Evolutionary conservation across 2,329 filamentous ascomycete genomes (phyloP).

Genomic region (Scedosporium boydii): DNA sequence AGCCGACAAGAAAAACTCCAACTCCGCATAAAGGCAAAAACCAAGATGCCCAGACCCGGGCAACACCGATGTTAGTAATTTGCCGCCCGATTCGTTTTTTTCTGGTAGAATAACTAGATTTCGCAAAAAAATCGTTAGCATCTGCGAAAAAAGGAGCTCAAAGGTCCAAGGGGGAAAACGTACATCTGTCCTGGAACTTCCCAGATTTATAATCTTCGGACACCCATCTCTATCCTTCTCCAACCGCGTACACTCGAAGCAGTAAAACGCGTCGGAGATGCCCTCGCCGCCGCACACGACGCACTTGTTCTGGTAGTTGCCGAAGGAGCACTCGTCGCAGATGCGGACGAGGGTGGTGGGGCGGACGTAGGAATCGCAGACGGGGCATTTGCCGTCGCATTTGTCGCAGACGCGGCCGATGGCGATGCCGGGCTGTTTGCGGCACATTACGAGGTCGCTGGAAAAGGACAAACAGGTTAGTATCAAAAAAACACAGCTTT

Average conservation of each 20-base stretch:
- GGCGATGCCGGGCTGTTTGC: conserved; percentile 93
- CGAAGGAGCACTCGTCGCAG: conserved; percentile 98
- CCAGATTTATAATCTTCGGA: conserved; percentile 98
- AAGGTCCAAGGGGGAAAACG: no score
- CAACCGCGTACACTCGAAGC: conserved; percentile 93
- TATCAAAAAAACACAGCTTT: conserved; percentile 3
- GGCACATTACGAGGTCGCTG: conserved; percentile 98
- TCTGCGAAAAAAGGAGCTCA: no score
- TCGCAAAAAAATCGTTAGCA: conserved; percentile 15
- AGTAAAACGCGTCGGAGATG: conserved; percentile 97
- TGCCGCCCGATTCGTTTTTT: conserved; percentile 52
- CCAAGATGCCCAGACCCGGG: conserved; percentile 36
- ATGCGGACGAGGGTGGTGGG: conserved; percentile 95
- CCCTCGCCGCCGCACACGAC: conserved; percentile 97
- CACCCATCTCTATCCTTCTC: conserved; percentile 97
- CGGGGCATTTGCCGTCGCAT: conserved; percentile 98
- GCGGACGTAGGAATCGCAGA: conserved; percentile 97
- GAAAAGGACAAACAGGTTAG: conserved; percentile 15
- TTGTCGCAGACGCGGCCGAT: conserved; percentile 99
- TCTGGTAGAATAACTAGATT: conserved; percentile 51
- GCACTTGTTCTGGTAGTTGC: conserved; percentile 99
- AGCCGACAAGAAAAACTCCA: conserved; percentile 7
- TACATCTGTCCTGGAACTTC: conserved; percentile 90
- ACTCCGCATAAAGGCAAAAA: conserved; percentile 10
- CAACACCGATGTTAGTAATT: conserved; percentile 41